Evolutionary conservation across 139 green algal species (phyloP), one percentile per base, ranked within the genome.

Genomic region (Zygnema circumcarinatum): DNA sequence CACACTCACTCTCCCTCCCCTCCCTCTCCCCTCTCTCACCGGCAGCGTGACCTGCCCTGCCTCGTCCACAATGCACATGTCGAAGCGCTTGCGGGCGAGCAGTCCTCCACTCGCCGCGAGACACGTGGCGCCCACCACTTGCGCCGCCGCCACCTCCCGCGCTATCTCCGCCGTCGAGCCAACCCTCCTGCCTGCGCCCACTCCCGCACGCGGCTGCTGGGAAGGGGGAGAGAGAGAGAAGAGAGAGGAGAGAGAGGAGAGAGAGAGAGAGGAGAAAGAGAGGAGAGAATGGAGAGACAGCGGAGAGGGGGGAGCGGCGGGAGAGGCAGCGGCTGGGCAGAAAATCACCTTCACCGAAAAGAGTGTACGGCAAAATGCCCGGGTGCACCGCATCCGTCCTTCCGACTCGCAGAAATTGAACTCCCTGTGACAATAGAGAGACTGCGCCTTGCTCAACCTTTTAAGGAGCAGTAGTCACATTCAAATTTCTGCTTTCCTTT

Each of bases 51-150:
- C 93, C 91, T 99, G 97, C 0, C 93, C 92, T 0, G 96, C 97
- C 89, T 99, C 97, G 81, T 99, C 97, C 67, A 99, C 90, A 39
- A 99, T 96, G 82, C 91, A 95, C n/a, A 98, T 94, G 81, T 98
- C 96, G 83, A 99, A 94, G 25, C 25, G 33, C 32, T 41, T 40
- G 2, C 79, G 25, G 25, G 21, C 7, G 22, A 99, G 2, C 79
- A 81, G 0, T 41, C 81, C 54, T 74, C 96, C 89, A 39, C 72
- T 72, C 11, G 91, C 75, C 0, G 93, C 93, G 39, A 98, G 90
- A 87, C 94, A 97, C 22, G 97, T 98, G 74, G 79, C 90, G 36
- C 76, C 90, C 74, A 94, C 91, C 1, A 93, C 83, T 31, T 35
- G 39, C 11, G 85, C 79, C 20, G n/a, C 3, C 47, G 1, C 35